Evolutionary conservation across 257 asterid species (phyloP).

Genomic region (Agastache rugosa): DNA sequence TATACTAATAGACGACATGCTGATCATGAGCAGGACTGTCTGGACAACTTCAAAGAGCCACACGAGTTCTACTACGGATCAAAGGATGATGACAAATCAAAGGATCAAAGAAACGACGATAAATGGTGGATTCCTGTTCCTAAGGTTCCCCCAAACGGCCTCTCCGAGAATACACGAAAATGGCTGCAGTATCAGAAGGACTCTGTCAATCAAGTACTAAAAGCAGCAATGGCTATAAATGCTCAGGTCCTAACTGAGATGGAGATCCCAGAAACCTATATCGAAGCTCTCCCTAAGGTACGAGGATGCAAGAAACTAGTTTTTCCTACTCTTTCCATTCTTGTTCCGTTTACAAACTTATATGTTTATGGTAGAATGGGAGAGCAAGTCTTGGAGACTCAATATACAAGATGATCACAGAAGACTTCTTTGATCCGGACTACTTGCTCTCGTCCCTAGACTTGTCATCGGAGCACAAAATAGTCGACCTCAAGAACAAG

Average conservation of each 20-base stretch:
- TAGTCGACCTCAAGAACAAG: constrained; percentile 67
- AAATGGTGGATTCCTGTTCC: constrained; percentile 77
- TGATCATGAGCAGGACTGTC: constrained; percentile 47
- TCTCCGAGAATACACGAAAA: constrained; percentile 52
- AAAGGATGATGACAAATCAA: constrained; percentile 49
- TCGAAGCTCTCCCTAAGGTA: constrained; percentile 68
- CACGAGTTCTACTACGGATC: constrained; percentile 59
- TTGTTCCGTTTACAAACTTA: background rate
- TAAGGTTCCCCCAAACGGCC: constrained; percentile 62
- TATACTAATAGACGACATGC: background rate
- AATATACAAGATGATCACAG: constrained; percentile 71
- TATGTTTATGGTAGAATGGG: constrained; percentile 51
- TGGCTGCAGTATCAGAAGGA: constrained; percentile 69
- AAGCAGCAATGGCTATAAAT: constrained; percentile 79
- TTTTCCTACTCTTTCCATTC: background rate
- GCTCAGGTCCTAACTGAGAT: constrained; percentile 64
- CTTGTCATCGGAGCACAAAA: constrained; percentile 67
- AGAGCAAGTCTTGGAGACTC: constrained; percentile 74
- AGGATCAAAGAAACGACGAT: constrained; percentile 45
- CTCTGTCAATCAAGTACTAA: constrained; percentile 62
- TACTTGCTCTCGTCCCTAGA: constrained; percentile 51
- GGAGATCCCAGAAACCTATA: constrained; percentile 67
- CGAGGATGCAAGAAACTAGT: background rate
- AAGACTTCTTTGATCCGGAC: constrained; percentile 74
- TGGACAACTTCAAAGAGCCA: constrained; percentile 65